Evolutionary conservation across 768 basidiomycete species (phyloP).

Genomic region (Chalciporus piperatus): DNA sequence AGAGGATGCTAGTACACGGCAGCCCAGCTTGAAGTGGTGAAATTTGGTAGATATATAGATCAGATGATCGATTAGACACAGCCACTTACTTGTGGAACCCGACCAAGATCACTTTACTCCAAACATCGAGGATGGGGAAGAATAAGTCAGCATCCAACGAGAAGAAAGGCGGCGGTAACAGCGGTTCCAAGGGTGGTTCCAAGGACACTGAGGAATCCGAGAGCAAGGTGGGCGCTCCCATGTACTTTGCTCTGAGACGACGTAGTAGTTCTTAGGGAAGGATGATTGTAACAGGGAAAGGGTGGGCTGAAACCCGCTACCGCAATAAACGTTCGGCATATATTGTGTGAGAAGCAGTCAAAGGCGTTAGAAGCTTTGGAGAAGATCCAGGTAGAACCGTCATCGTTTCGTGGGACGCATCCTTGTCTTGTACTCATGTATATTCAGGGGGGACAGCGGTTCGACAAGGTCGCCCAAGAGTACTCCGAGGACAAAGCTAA

Average conservation of each 20-base stretch:
- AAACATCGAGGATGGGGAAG: conserved; percentile 23
- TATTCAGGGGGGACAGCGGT: conserved; percentile 68
- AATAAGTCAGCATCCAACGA: conserved; percentile 25
- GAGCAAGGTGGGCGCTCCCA: conserved; percentile 20
- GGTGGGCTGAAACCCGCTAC: conserved; percentile 72
- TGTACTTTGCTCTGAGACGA: background rate
- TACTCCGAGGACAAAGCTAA: conserved; percentile 92
- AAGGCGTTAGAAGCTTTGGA: conserved; percentile 74
- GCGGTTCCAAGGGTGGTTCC: conserved; percentile 16
- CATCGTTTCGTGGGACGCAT: background rate
- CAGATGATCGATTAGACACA: background rate
- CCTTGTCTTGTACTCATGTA: background rate
- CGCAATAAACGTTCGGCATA: conserved; percentile 82
- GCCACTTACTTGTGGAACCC: background rate
- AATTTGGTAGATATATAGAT: too few species aligned
- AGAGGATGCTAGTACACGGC: too few species aligned
- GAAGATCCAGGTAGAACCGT: conserved; percentile 63
- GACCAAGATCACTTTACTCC: background rate
- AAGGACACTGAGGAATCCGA: conserved; percentile 18
- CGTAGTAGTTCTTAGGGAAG: background rate
- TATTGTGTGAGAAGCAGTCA: conserved; percentile 85
- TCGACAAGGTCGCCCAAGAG: conserved; percentile 87
- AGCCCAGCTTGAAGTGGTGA: background rate
- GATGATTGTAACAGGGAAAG: conserved; percentile 40
- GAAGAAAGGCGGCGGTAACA: conserved; percentile 19